Base-by-base conservation (phyloP, 495 filamentous ascomycete species). In the Penicillium manginii region DNA sequence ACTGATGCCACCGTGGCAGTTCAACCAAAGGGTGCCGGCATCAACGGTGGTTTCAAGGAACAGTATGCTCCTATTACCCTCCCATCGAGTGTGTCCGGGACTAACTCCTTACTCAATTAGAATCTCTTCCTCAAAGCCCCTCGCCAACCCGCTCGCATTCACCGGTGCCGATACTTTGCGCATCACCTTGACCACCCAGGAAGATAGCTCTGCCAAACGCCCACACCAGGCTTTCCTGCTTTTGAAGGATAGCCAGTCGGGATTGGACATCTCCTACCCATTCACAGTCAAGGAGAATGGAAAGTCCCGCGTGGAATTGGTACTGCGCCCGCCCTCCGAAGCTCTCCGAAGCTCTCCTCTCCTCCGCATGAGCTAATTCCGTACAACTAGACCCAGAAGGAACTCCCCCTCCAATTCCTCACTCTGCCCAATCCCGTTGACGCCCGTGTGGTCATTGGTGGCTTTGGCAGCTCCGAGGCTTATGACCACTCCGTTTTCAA, bases 181-280 rank as follows among this genome's bases (percentile, higher is more conserved):
- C 77, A 75, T 98, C 57, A 74, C 84, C 57, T 78, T 98, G 56
- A 94, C 91, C 35, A 78, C 91, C 6, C 89, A 88, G 65, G 91
- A 97, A 73, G 86, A 84, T 63, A 85, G 85, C 68, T 87, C 87
- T 60, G 79, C 84, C 11, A 93, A 90, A 74, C 84, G 89, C 52
- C 91, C 94, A 57, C 94, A 98, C 73, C 94, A 98, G 71, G 91
- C 92, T 2, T 97, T 96, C 75, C 82, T 98, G 17, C 81, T 92
- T 6, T 76, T 98, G 39, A 85, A 86, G 59, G 92, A 97, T 59
- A 75, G 83, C 2, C 75, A 81, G 17, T 88, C 85, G 26, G 89
- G 89, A 19, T 78, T 98, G 40, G 93, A 97, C 71, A 87, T 92
- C n/a, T 93, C 92, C 0, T 96, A 91, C 67, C 86, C 92, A 7